Conservation (phyloP, 768 basidiomycete species). For the Amanita molliuscula region DNA sequence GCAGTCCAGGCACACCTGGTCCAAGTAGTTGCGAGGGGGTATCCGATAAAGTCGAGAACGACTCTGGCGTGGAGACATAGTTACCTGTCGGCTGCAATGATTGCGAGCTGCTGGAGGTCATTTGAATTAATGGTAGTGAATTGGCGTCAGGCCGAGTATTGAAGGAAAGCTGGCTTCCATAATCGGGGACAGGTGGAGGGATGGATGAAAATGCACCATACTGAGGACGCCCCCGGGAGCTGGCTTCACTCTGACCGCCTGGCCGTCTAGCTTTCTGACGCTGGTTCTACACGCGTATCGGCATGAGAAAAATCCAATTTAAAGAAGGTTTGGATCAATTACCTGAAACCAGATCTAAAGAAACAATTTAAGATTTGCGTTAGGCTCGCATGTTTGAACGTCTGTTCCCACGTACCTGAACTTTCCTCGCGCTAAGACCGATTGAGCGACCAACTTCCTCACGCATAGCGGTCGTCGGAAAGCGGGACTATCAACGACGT, state of each 20-base stretch:
- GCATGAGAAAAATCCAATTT: conserved; percentile 13
- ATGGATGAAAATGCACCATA: conserved; percentile 40
- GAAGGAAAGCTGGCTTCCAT: conserved; percentile 11
- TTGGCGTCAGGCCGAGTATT: conserved; percentile 1
- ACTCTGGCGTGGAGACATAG: conserved; percentile 13
- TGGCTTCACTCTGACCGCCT: conserved; percentile 45
- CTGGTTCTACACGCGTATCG: conserved; percentile 50
- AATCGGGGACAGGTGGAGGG: conserved; percentile 28
- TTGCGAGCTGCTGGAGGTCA: not conserved
- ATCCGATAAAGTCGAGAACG: conserved; percentile 21
- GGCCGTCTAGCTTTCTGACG: conserved; percentile 80
- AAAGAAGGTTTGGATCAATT: conserved; percentile 12
- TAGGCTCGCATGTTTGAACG: conserved; percentile 2
- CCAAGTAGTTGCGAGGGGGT: conserved; percentile 34
- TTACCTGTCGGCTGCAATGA: not conserved
- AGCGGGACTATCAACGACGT: conserved; percentile 53
- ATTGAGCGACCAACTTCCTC: conserved; percentile 83
- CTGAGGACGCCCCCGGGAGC: conserved; percentile 36
- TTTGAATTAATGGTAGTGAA: not conserved
- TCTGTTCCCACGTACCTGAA: conserved; percentile 52
- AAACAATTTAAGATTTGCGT: conserved; percentile 11
- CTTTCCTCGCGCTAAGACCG: conserved; percentile 83
- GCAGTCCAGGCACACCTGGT: conserved; percentile 41
- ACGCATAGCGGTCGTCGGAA: conserved; percentile 79
- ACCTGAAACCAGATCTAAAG: conserved; percentile 87